Evolutionary conservation across 1,284 basidiomycete species (phyloP), one percentile per base, ranked within the genome.

Genomic region (Ceratobasidium sp.): DNA sequence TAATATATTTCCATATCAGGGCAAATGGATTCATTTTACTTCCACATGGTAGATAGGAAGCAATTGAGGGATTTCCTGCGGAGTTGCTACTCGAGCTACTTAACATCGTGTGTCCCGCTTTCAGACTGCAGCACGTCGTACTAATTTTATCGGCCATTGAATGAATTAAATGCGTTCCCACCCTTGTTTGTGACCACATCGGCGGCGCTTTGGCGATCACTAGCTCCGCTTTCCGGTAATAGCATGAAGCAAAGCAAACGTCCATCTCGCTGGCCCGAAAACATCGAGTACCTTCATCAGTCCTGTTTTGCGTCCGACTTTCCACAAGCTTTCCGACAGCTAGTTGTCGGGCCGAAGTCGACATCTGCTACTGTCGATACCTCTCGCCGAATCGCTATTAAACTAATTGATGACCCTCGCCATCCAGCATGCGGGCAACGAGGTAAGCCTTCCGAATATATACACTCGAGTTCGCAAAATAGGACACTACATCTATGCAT

Each of bases 371-470:
- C 49, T 10, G n/a, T 75, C 39, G 49, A 54, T 28, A 31, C 60
- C 63, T 63, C 77, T 53, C 54, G 56, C 33, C 65, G 77, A 80
- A 35, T 78, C 66, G 23, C 68, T 77, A 86, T 86, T 78, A 83
- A 83, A 78, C 69, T 71, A 4, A 85, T 85, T 77, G 77, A 75
- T 0, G 77, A 79, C 15, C 75, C 81, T 3, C 39, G 71, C 0
- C 94, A 96, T 84, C 95, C 95, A 28, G 93, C 95, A n/a, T 82
- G 83, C 74, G 94, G 94, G 0, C 96, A 98, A 82, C 86, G 84
- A 79, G 96, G 69, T 73, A 37, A 60, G 69, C 56, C 35, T 73
- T 61, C 58, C 69, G 37, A 51, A 61, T 63, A 61, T 63, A 51
- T 63, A 51, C 35, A 49, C 35, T 3, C 58, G n/a, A 39, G 23